A percentile compares a stretch with the other conserved stretches of the same genome.
Conservation (phyloP, 768 basidiomycete species). For the Rickenella mellea region DNA sequence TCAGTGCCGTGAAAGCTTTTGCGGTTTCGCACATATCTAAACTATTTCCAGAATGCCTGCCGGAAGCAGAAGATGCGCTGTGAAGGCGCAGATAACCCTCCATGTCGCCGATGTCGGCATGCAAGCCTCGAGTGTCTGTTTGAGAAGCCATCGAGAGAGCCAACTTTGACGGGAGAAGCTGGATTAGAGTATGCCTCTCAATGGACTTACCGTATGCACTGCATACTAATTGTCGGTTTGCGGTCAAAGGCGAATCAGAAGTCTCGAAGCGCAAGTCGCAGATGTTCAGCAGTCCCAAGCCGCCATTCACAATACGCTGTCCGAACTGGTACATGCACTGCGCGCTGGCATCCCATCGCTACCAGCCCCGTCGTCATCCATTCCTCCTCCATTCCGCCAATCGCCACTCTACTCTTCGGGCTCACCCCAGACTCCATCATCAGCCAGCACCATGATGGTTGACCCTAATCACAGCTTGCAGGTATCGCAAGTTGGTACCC, state of each 20-base stretch:
- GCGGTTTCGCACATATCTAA: too few species aligned
- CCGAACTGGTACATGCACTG: slow-evolving; percentile 72
- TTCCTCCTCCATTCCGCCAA: slow-evolving; percentile 58
- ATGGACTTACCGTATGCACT: neutral
- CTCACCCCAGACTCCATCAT: slow-evolving; percentile 34
- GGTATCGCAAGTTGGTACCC: slow-evolving; percentile 13
- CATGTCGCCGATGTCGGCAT: slow-evolving; percentile 89
- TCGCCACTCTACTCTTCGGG: slow-evolving; percentile 37
- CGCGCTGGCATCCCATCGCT: slow-evolving; percentile 48
- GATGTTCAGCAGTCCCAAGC: slow-evolving; percentile 69
- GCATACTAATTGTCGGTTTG: neutral
- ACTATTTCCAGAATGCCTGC: slow-evolving; percentile 72
- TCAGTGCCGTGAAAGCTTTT: slow-evolving; percentile 37
- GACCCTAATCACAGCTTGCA: slow-evolving; percentile 13
- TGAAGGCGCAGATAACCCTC: slow-evolving; percentile 92
- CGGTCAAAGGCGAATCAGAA: slow-evolving; percentile 69
- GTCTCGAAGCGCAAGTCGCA: slow-evolving; percentile 77
- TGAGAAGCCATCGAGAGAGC: slow-evolving; percentile 86
- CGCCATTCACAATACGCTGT: slow-evolving; percentile 68
- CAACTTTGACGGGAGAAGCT: slow-evolving; percentile 80
- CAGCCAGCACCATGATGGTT: slow-evolving; percentile 17
- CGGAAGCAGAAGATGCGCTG: slow-evolving; percentile 97
- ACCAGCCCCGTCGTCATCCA: slow-evolving; percentile 31
- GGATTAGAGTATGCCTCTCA: slow-evolving; percentile 63
- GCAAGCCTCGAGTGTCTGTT: slow-evolving; percentile 88